Evolutionary conservation across 2,329 filamentous ascomycete genomes (phyloP), one percentile per base, ranked within the genome.

Genomic region (Aspergillus ibericus): DNA sequence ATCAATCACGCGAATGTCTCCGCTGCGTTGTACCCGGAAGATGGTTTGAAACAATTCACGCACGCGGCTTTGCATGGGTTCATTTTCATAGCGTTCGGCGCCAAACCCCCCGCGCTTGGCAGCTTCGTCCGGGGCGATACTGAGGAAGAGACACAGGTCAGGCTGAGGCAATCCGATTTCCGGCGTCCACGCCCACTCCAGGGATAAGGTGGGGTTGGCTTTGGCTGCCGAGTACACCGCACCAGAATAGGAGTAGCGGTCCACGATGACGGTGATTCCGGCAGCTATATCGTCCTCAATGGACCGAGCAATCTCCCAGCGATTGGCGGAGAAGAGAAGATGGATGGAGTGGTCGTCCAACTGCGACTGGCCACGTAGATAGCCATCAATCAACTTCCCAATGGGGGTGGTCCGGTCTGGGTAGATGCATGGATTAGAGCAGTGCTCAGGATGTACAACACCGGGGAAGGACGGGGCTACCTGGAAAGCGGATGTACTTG

Each of bases 211-310:
- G 0, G 88, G 85, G 66, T 91, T 91, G 46, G 85, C 81, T 72
- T 98, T 98, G 3, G 95, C 93, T 0, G 92, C 91, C 22, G 88
- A 92, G 79, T 98, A 99, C 51, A 97, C 92, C 58, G 93, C 90
- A 55, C 95, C 95, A 18, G 90, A 95, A 80, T 96, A 93, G 73
- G 96, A 96, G 79, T 98, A 99, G 49, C 95, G 88, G 75, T 99
- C 95, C 65, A 93, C 88, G 38, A 99, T 81, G 32, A 99, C 83
- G 0, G 86, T 95, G 18, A 82, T 87, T 8, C 93, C 93, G 1
- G 80, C 74, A 0, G 80, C 77, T 5, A 97, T 79, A 54, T 79
- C 74, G 36, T 72, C 60, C 34, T 75, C 68, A 35, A 82, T 81
- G 44, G 68, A 68, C 27, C 70, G 70, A 13, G 78, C 75, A 40